Evolutionary conservation across 352 stramenopile species (phyloP).

Genomic region (Phytophthora aleatoria): DNA sequence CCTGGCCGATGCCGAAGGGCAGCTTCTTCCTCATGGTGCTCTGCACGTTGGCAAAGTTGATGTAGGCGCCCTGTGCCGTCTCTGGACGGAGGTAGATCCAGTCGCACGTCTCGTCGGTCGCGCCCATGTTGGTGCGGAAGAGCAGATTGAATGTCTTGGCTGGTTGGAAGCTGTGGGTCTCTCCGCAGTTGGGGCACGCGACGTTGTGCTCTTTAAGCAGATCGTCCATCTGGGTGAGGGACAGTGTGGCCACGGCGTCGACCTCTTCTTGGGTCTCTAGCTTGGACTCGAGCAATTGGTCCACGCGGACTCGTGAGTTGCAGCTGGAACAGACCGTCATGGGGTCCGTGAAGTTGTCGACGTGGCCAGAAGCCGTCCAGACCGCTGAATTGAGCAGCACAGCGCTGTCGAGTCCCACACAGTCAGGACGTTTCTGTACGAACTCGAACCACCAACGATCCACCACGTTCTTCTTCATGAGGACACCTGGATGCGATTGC

Average conservation of each 20-base stretch:
- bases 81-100: conserved; percentile 97
- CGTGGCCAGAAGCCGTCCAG: conserved; percentile 96
- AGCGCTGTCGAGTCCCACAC: conserved; percentile 94
- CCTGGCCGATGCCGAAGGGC: conserved; percentile 96
- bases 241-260: conserved; percentile 53
- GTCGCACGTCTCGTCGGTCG: conserved; percentile 85
- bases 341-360: conserved; percentile 97
- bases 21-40: conserved; percentile 91
- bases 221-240: conserved; percentile 64
- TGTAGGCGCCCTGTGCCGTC: conserved; percentile 98
- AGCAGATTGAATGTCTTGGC: conserved; percentile 98
- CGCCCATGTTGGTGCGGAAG: conserved; percentile 96
- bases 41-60: conserved; percentile 97
- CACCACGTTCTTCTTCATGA: conserved; percentile 99
- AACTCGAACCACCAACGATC: conserved; percentile 97
- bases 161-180: conserved; percentile 59
- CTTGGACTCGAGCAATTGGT: conserved; percentile 69
- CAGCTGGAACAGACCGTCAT: conserved; percentile 97
- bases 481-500: conserved; percentile 50
- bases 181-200: conserved; percentile 60
- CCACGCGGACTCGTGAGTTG: conserved; percentile 86
- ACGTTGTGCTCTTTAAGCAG: conserved; percentile 53
- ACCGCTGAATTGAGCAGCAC: conserved; percentile 96
- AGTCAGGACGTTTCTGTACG: conserved; percentile 93
- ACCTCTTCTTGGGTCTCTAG: conserved; percentile 52